These are phyloP conservation scores for Firmiana major DNA, from an alignment of 345 rosid genomes.

Conservation along the genomic window DNA sequence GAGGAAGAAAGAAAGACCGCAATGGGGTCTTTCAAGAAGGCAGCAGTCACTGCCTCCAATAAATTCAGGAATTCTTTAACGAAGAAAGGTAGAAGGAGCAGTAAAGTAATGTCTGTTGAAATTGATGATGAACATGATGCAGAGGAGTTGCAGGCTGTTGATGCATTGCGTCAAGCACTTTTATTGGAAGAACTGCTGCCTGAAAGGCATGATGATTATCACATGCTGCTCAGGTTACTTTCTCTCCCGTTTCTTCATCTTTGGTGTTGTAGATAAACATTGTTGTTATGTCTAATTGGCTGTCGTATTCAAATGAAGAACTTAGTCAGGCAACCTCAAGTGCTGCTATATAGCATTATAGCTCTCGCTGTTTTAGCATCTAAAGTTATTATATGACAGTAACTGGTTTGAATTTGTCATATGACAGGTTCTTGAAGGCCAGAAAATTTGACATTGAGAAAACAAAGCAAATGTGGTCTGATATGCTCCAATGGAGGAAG, in stretches of 20 bases:
- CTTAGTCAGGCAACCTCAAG: neutral
- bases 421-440: constrained; percentile 80
- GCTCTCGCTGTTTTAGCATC: neutral
- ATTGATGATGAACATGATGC: constrained; percentile 71
- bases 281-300: neutral
- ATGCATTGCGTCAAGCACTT: constrained; percentile 75
- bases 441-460: constrained; percentile 86
- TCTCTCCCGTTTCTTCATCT: neutral
- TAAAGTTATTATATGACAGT: constrained; percentile 23
- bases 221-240: constrained; percentile 74
- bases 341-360: neutral
- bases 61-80: constrained; percentile 69
- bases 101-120: constrained; percentile 66
- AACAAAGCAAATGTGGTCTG: constrained; percentile 90
- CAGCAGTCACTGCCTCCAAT: constrained; percentile 58
- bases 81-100: constrained; percentile 62
- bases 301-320: neutral
- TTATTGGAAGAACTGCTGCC: constrained; percentile 78
- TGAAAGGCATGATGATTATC: constrained; percentile 79
- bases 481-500: constrained; percentile 87
- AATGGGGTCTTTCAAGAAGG: constrained; percentile 67
- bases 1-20: constrained; percentile 54
- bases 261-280: neutral
- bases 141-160: constrained; percentile 69
- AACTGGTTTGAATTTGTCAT: no score